Evolutionary conservation across 768 basidiomycete genomes (phyloP), one percentile per base, ranked within the genome.

Genomic region (Astraeus odoratus): DNA sequence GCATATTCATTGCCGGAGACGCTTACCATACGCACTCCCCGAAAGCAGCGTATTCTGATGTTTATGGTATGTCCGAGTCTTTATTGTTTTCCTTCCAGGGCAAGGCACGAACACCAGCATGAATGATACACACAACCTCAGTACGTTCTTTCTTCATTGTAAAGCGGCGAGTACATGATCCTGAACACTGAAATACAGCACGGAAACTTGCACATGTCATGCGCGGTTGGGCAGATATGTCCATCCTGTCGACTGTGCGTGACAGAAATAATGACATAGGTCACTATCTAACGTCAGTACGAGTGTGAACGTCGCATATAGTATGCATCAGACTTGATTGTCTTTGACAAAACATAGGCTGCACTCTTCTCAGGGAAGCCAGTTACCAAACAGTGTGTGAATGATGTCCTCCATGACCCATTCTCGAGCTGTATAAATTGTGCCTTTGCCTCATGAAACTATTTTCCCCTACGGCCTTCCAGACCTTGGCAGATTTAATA

Each of bases 1-100:
- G 78, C 4, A 65, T 78, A 2, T 76, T 79, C 51, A 78, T 80
- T 38, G 78, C 73, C 0, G 77, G 78, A 10, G 76, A 76, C 49
- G 76, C 76, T 3, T 78, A 72, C 29, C 73, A 71, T 46, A 72
- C 69, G 15, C 70, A 70, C 39, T 72, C 67, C 1, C 67, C 67
- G 1, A 69, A 71, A 57, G 72, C 71, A 42, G 68, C 46, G 54
- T 54, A 24, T 15, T 42, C 37, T 16, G 13, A 15, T 25, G n/a
- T 6, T 1, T n/a, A 35, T 13, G 18, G n/a, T 25, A 13, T 18
- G 7, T 23, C 16, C 3, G 5, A n/a, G 16, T 16, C 9, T 22
- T 33, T 10, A 22, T n/a, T 9, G 36, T 41, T 52, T 38, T 57
- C 51, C 43, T 50, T 18, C 50, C 29, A 74, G 73, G 75, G 5